A percentile compares a stretch with the other conserved stretches of the same genome.
phyloP scores from a whole-genome alignment of 768 basidiomycete species.

The Trametes coccinea region DNA sequence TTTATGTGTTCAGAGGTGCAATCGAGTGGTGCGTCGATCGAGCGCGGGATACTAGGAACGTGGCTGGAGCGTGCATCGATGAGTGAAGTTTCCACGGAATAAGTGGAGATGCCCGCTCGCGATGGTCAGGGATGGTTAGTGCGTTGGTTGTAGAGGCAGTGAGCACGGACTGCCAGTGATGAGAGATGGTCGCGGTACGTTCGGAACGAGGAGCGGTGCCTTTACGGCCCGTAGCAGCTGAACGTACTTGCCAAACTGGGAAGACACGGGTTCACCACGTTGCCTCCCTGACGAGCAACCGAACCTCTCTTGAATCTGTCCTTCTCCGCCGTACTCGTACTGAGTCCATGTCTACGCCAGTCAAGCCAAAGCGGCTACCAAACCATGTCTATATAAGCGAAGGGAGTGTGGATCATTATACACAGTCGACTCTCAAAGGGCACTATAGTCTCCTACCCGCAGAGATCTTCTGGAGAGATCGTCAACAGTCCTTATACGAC shows the following conservation, averaged over 20 bases:
- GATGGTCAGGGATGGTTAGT: background rate
- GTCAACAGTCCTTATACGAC: constrained; percentile 5
- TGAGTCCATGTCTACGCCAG: background rate
- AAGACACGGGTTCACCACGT: background rate
- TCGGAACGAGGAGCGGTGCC: too few species aligned
- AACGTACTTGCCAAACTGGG: background rate
- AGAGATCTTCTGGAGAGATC: constrained; percentile 17
- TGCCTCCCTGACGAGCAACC: background rate
- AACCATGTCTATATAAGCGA: background rate
- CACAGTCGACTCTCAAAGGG: background rate
- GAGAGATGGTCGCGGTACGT: too few species aligned
- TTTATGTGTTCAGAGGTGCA: background rate
- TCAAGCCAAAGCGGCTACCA: background rate
- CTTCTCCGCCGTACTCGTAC: background rate
- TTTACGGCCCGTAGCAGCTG: background rate
- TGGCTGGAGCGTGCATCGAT: background rate
- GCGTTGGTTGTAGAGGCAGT: background rate
- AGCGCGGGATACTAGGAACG: background rate
- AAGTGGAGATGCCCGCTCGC: background rate
- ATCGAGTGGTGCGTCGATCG: background rate
- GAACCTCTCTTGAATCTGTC: too few species aligned
- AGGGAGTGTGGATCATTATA: background rate
- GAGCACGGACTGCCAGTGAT: background rate
- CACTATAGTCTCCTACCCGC: background rate
- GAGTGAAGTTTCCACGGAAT: background rate